Evolutionary conservation across 225 moss, liverwort and hornwort species (phyloP).

Genomic region (Sphagnum tenellum): DNA sequence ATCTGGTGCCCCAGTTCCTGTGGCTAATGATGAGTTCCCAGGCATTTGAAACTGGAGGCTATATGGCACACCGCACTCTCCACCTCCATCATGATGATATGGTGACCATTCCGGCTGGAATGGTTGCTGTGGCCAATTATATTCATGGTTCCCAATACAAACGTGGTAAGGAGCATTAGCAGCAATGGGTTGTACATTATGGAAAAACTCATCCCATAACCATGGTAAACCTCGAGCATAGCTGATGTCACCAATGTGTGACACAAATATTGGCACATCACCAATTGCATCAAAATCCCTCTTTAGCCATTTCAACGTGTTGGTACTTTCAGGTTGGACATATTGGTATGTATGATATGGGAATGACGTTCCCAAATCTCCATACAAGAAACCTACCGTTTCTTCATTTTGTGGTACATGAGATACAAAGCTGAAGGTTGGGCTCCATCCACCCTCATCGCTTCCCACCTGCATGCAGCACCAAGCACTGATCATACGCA

Average conservation of each 20-base stretch:
- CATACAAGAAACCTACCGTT: constrained; percentile 49
- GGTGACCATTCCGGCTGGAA: constrained; percentile 37
- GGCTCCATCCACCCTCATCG: constrained; percentile 49
- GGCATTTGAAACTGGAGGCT: constrained; percentile 60
- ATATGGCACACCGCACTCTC: constrained; percentile 68
- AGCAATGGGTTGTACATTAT: constrained; percentile 39
- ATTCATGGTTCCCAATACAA: constrained; percentile 64
- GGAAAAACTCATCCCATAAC: constrained; percentile 68
- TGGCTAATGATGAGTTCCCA: constrained; percentile 39
- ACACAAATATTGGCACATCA: constrained; percentile 34
- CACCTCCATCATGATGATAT: constrained; percentile 47
- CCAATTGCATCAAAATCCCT: constrained; percentile 27
- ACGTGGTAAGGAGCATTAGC: constrained; percentile 47
- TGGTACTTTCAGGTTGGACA: constrained; percentile 33
- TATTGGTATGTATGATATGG: constrained; percentile 43
- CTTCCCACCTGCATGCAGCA: constrained; percentile 41
- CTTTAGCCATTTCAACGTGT: constrained; percentile 32
- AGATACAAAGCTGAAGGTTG: constrained; percentile 32
- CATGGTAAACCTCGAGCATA: constrained; percentile 53
- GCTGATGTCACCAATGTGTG: constrained; percentile 63
- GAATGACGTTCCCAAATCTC: constrained; percentile 50
- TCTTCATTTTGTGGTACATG: constrained; percentile 22
- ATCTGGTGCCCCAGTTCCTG: constrained; percentile 19
- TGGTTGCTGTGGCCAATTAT: constrained; percentile 54
- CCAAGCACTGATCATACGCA: too few species aligned